phyloP scores from a whole-genome alignment of 2,329 filamentous ascomycete genomes.

The Cladosporium sp. region DNA sequence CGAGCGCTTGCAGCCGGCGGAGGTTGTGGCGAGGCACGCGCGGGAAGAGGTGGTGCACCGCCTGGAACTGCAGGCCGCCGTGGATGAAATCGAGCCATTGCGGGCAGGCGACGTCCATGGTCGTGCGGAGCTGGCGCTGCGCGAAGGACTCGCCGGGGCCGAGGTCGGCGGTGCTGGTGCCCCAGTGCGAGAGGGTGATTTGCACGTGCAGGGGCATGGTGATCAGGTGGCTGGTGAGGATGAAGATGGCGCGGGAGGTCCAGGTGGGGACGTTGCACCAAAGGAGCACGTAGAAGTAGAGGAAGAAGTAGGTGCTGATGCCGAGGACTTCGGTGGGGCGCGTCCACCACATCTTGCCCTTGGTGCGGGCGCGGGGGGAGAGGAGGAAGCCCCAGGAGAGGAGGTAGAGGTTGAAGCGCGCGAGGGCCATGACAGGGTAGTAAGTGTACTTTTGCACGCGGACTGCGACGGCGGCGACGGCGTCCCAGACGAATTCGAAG shows the following conservation, averaged over 20 bases:
- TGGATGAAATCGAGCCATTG: slow-evolving; percentile 87
- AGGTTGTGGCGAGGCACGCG: slow-evolving; percentile 84
- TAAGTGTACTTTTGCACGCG: slow-evolving; percentile 79
- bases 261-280: slow-evolving; percentile 15
- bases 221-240: slow-evolving; percentile 77
- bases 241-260: slow-evolving; percentile 51
- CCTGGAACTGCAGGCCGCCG: slow-evolving; percentile 86
- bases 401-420: slow-evolving; percentile 82
- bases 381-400: slow-evolving; percentile 79
- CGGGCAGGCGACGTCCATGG: slow-evolving; percentile 36
- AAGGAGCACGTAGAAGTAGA: slow-evolving; percentile 50
- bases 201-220: slow-evolving; percentile 83
- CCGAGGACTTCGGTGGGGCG: slow-evolving; percentile 76
- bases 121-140: slow-evolving; percentile 82
- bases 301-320: slow-evolving; percentile 78
- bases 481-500: slow-evolving; percentile 74
- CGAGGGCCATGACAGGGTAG: slow-evolving; percentile 77
- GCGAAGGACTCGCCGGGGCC: slow-evolving; percentile 83
- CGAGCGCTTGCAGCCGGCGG: slow-evolving; percentile 69
- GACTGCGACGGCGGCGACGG: slow-evolving; percentile 67
- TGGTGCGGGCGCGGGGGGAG: slow-evolving; percentile 66
- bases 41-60: slow-evolving; percentile 82
- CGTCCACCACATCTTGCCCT: slow-evolving; percentile 80
- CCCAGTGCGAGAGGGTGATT: slow-evolving; percentile 85
- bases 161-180: slow-evolving; percentile 86